Base-by-base conservation (phyloP, 2,329 filamentous ascomycete genomes). In the Herpomyces periplanetae region DNA sequence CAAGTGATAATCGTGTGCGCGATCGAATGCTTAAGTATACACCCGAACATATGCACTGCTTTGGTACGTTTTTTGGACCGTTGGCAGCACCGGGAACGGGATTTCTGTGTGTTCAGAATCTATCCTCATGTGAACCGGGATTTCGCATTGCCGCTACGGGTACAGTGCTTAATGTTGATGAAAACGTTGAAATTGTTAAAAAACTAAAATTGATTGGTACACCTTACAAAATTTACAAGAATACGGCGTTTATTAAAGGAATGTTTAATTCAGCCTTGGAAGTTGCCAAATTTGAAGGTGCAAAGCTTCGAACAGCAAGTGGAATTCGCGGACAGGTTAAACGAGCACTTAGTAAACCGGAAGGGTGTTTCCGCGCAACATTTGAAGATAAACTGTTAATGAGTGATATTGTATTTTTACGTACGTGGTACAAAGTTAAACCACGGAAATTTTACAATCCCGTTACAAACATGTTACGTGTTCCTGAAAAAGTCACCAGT, bases 1-100 rank as follows among this genome's bases (percentile, higher is more conserved):
- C 80, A 22, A 80, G 68, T 10, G 80, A 91, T 38, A 85, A 66
- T 25, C 57, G 80, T 29, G 84, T 68, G 11, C 53, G 80, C 26
- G 88, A 91, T 40, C 60, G 80, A 22, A 88, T 96, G 75, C 52
- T 96, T 25, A 96, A 96, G 40, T 96, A 96, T 40, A 88, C 75
- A 0, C 84, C 80, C 0, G 84, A 96, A 44, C 80, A 96, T 35
- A 91, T 88, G 71, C 80, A 91, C 42, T 96, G 84, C 43, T 85
- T 85, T 35, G 80, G 56, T 15, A 87, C 73, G 19, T 71, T 91
- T 39, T 91, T 85, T 33, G 80, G 73, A 0, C 80, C 84, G 0
- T 54, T 96, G 4, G 69, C 88, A 24, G 71, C 80, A 1, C 80
- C 84, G 6, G 88, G 87, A 38, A 87, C 75, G 2, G 71, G 75